Percentiles rank a stretch among this genome's conserved stretches.
Evolutionary conservation across 108 stramenopile genomes (phyloP).

Genomic region (Cyclostephanos tholiformis): DNA sequence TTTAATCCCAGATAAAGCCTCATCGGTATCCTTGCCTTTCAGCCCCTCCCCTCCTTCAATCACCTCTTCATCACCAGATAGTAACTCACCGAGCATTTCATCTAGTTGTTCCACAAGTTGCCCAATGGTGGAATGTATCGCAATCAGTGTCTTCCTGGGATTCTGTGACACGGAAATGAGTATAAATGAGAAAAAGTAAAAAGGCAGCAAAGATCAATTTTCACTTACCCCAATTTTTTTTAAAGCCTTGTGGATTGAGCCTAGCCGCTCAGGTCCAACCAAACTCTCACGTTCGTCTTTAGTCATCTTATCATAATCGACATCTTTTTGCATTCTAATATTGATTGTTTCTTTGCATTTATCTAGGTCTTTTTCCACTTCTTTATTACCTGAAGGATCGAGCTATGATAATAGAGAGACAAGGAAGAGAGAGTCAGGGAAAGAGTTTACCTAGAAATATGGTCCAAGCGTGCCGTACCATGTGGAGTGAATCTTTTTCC

Average conservation of each 20-base stretch:
- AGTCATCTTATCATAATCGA: conserved; percentile 66
- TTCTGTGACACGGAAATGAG: conserved; percentile 46
- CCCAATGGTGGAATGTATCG: conserved; percentile 84
- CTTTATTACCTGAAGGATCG: conserved; percentile 95
- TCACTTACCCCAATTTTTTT: conserved; percentile 54
- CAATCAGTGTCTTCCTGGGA: conserved; percentile 80
- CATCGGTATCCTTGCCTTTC: conserved; percentile 71
- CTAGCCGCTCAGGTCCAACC: conserved; percentile 80
- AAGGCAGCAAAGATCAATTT: neutral
- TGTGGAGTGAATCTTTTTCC: conserved; percentile 69
- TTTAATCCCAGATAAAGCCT: conserved; percentile 85
- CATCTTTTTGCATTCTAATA: conserved; percentile 79
- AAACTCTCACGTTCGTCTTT: conserved; percentile 64
- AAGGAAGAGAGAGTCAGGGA: conserved; percentile 23
- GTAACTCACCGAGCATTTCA: conserved; percentile 75
- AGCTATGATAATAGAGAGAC: conserved; percentile 54
- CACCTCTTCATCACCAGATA: conserved; percentile 74
- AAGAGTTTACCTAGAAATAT: conserved; percentile 11
- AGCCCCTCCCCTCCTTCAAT: conserved; percentile 86
- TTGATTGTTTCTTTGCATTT: conserved; percentile 85
- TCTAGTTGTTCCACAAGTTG: conserved; percentile 85
- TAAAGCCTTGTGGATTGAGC: conserved; percentile 81
- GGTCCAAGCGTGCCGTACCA: conserved; percentile 7
- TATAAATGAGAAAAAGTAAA: neutral
- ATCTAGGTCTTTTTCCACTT: conserved; percentile 89